Evolutionary conservation across 495 filamentous ascomycete species (phyloP).

Genomic region (Parathielavia appendiculata): DNA sequence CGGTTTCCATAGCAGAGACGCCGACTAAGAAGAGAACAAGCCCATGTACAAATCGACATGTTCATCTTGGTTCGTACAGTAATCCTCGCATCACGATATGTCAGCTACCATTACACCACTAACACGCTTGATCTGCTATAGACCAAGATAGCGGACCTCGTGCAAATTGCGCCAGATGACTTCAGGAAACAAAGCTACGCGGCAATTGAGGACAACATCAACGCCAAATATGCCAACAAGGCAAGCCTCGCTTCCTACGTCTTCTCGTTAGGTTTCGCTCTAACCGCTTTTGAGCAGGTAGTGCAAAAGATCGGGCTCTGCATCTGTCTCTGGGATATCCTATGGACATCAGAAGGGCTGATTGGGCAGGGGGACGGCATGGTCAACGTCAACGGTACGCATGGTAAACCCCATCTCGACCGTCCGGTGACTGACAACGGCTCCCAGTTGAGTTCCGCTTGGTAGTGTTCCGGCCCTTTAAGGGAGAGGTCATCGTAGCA

Average conservation of each 20-base stretch:
- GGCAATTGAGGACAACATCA: conserved; percentile 89
- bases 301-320: conserved; percentile 79
- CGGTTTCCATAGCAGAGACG: no score
- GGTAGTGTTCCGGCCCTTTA: conserved; percentile 92
- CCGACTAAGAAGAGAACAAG: background rate
- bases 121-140: conserved; percentile 18
- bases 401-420: background rate
- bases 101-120: conserved; percentile 1
- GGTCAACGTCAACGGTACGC: conserved; percentile 82
- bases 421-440: background rate
- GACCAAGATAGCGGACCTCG: conserved; percentile 78
- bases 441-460: conserved; percentile 77
- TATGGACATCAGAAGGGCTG: conserved; percentile 81
- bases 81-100: no score
- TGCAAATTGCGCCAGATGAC: conserved; percentile 82
- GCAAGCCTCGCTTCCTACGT: conserved; percentile 36
- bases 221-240: conserved; percentile 92
- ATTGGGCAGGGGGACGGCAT: conserved; percentile 86
- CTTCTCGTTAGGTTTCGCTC: background rate
- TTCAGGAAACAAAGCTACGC: conserved; percentile 71
- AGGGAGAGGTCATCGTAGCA: conserved; percentile 80
- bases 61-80: conserved; percentile 38
- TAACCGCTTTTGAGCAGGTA: conserved; percentile 20
- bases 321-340: conserved; percentile 82
- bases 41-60: conserved; percentile 21